These are phyloP conservation scores for Panaeolus cyanescens DNA, from an alignment of 768 basidiomycete genomes.

Conservation along the genomic window DNA sequence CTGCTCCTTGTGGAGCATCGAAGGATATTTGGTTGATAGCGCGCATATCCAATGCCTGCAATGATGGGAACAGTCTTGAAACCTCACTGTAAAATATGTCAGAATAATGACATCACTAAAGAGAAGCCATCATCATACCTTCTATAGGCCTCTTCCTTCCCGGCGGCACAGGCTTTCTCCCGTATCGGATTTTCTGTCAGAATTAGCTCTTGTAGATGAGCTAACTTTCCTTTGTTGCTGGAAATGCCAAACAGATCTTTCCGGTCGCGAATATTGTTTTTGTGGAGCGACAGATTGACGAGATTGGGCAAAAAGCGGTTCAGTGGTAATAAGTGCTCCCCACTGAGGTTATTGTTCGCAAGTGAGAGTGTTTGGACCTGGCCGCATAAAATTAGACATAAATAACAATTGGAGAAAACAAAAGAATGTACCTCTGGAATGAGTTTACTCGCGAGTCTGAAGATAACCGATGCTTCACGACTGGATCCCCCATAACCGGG, in stretches of 20 bases:
- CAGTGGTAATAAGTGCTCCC: conserved; percentile 61
- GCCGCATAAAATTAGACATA: conserved; percentile 9
- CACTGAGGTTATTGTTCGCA: conserved; percentile 68
- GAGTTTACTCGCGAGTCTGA: conserved; percentile 82
- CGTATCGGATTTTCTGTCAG: conserved; percentile 77
- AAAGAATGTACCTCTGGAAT: conserved; percentile 60
- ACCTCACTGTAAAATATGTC: conserved; percentile 59
- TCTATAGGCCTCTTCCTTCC: conserved; percentile 64
- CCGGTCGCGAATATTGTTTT: conserved; percentile 70
- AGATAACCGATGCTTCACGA: conserved; percentile 80
- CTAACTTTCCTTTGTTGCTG: conserved; percentile 57
- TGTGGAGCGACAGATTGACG: conserved; percentile 77
- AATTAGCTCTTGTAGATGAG: conserved; percentile 71
- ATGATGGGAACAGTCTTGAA: conserved; percentile 73
- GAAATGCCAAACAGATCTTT: conserved; percentile 72
- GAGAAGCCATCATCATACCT: conserved; percentile 44
- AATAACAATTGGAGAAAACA: conserved; percentile 2
- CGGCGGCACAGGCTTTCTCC: conserved; percentile 56
- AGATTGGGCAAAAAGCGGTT: conserved; percentile 78
- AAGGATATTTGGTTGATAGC: conserved; percentile 80
- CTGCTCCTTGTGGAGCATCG: conserved; percentile 62
- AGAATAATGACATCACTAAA: conserved; percentile 1
- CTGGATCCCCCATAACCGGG: conserved; percentile 70
- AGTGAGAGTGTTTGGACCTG: conserved; percentile 84
- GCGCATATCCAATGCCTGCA: conserved; percentile 84